Conservation (phyloP, 257 asterid species). For the Marsdenia floribunda region DNA sequence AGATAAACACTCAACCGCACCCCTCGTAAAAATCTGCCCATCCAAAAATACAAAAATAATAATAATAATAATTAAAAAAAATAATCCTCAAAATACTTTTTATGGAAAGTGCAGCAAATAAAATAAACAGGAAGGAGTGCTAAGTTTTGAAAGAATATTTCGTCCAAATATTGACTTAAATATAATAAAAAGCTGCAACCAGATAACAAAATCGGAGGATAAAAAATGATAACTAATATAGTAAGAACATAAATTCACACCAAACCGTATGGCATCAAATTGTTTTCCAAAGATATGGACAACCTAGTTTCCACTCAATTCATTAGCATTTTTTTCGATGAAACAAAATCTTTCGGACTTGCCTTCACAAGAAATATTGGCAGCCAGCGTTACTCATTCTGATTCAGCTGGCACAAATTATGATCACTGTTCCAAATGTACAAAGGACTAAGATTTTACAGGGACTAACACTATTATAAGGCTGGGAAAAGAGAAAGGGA, state of each 20-base stretch:
- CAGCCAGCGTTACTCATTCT: slow-evolving; percentile 23
- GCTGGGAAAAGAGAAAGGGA: not conserved
- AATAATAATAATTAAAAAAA: too few relatives aligned
- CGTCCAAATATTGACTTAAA: too few relatives aligned
- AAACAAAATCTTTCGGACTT: not conserved
- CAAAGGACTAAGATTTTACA: slow-evolving; percentile 22
- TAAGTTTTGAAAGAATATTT: too few relatives aligned
- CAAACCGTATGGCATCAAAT: not conserved
- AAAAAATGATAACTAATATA: too few relatives aligned
- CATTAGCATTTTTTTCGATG: not conserved
- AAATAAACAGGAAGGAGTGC: too few relatives aligned
- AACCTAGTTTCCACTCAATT: not conserved
- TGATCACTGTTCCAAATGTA: slow-evolving; percentile 20
- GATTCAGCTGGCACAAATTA: slow-evolving; percentile 21
- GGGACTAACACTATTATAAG: slow-evolving; percentile 7
- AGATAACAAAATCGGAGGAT: not conserved
- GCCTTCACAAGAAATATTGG: not conserved
- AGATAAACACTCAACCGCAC: too few relatives aligned
- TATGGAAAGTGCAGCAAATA: too few relatives aligned
- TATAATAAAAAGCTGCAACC: too few relatives aligned
- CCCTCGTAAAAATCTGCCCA: too few relatives aligned
- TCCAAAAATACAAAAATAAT: too few relatives aligned
- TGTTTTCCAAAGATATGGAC: not conserved
- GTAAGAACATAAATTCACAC: not conserved
- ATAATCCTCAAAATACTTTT: too few relatives aligned